Conservation (phyloP, 164 flowering plant species). For the Euptelea pleiosperma region DNA sequence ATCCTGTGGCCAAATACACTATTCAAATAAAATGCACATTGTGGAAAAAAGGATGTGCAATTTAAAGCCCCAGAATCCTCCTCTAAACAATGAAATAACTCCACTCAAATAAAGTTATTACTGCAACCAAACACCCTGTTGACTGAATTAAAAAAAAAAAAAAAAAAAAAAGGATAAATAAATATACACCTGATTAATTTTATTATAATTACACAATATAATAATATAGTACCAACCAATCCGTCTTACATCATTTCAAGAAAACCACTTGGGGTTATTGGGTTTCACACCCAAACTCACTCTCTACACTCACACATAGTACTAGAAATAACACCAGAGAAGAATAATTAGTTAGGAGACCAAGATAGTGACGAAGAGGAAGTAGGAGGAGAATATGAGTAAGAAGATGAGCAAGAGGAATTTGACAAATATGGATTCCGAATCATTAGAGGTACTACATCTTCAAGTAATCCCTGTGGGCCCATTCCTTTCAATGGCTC, state of each 20-base stretch:
- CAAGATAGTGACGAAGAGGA: slow-evolving; percentile 16
- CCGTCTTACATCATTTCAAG: background rate
- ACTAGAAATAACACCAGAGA: slow-evolving; percentile 8
- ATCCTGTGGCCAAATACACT: too few relatives aligned
- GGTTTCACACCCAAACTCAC: background rate
- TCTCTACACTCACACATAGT: background rate
- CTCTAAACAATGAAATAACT: background rate
- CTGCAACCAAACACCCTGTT: background rate
- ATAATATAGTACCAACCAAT: background rate
- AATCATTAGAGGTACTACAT: slow-evolving; percentile 57
- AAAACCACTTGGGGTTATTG: background rate
- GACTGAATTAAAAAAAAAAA: background rate
- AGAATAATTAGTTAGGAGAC: slow-evolving; percentile 3
- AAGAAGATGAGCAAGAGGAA: slow-evolving; percentile 7
- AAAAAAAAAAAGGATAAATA: background rate
- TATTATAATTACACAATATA: background rate
- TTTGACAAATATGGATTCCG: too few relatives aligned
- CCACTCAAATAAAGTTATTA: background rate
- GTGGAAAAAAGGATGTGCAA: too few relatives aligned
- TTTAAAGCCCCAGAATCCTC: background rate
- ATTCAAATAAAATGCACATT: too few relatives aligned
- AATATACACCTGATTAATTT: background rate
- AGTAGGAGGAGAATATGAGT: slow-evolving; percentile 9
- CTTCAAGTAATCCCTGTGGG: slow-evolving; percentile 70
- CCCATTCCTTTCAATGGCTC: background rate